Evolutionary conservation across 108 stramenopile species (phyloP).

Genomic region (Pseudonitzschia delicatissima): DNA sequence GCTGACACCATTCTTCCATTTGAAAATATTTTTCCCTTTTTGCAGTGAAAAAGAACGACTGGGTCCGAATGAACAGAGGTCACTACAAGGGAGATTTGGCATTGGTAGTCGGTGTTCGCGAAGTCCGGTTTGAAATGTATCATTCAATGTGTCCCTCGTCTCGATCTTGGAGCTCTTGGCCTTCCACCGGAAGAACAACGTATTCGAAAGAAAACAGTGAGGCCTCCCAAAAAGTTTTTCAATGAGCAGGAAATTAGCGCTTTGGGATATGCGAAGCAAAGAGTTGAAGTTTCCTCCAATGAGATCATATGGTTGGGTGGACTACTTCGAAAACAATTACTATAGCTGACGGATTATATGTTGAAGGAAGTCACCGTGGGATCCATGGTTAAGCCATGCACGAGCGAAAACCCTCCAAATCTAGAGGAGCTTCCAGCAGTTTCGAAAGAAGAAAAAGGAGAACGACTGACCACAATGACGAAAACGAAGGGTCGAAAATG

Average conservation of each 20-base stretch:
- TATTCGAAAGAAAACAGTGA: slow-evolving; percentile 70
- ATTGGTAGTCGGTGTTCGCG: slow-evolving; percentile 85
- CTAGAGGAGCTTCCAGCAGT: slow-evolving; percentile 93
- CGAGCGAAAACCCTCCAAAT: slow-evolving; percentile 88
- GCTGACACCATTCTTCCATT: neutral
- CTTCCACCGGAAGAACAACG: slow-evolving; percentile 80
- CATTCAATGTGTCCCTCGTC: slow-evolving; percentile 91
- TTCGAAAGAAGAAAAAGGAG: slow-evolving; percentile 59
- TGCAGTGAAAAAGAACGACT: slow-evolving; percentile 90
- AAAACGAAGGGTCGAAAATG: slow-evolving; percentile 86
- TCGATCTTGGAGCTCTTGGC: slow-evolving; percentile 76
- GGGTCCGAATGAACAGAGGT: slow-evolving; percentile 91
- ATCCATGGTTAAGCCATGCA: slow-evolving; percentile 81
- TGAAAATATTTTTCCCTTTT: neutral
- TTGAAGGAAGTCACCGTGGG: slow-evolving; percentile 93
- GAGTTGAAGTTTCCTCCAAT: slow-evolving; percentile 71
- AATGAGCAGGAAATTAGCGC: slow-evolving; percentile 78
- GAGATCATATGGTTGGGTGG: slow-evolving; percentile 79
- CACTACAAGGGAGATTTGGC: slow-evolving; percentile 97
- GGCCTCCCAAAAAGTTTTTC: slow-evolving; percentile 94
- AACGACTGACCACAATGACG: slow-evolving; percentile 60
- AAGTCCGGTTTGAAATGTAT: slow-evolving; percentile 90
- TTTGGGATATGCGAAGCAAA: slow-evolving; percentile 54
- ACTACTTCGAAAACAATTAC: slow-evolving; percentile 88
- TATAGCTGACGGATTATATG: slow-evolving; percentile 92